Base-by-base conservation (phyloP, 1,284 basidiomycete species). In the Leccinum solheimii region DNA sequence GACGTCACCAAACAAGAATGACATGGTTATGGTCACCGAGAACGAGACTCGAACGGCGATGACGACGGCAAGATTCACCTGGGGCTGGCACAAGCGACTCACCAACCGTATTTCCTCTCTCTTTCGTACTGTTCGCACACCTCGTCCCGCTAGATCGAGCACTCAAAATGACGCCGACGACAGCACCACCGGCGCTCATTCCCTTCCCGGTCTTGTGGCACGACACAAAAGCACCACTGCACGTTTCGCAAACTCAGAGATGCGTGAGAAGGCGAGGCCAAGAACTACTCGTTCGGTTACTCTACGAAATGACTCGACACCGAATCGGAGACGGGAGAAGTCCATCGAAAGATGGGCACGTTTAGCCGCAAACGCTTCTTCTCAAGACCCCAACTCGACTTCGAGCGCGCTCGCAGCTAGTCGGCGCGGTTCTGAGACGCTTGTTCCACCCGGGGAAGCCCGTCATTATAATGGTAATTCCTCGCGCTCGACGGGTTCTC, bases 11-110 rank as follows among this genome's bases (percentile, higher is more conserved):
- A 80, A 81, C 56, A 82, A 81, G 50, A 79, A 81, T 58, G 80
- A 83, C 14, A 82, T 81, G 48, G 83, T 91, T 57, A 80, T 84
- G 57, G 88, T 97, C 32, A 91, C 92, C 0, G 83, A 85, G n/a
- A 86, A 87, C 59, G 96, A 97, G 67, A 88, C 95, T 3, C 85
- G 84, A 23, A 86, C 86, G 21, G 95, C 94, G 8, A 86, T 94
- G 79, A 84, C 86, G 3, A 72, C 76, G 0, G 81, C 86, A 8
- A 83, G 78, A 62, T 89, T 87, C 69, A 77, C 77, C 38, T 83
- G 81, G 80, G 80, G 78, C 54, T 82, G 83, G 83, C 77, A 79
- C 45, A 77, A 75, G 26, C 77, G 83, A 30, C 67, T 80, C 49
- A 72, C 74, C 11, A 76, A 71, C 38, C 80, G 81, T 57, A 74